Percentiles rank a stretch among this genome's conserved stretches.
phyloP scores from a whole-genome alignment of 2,329 filamentous ascomycete genomes.

The Trematosphaeria pertusa region DNA sequence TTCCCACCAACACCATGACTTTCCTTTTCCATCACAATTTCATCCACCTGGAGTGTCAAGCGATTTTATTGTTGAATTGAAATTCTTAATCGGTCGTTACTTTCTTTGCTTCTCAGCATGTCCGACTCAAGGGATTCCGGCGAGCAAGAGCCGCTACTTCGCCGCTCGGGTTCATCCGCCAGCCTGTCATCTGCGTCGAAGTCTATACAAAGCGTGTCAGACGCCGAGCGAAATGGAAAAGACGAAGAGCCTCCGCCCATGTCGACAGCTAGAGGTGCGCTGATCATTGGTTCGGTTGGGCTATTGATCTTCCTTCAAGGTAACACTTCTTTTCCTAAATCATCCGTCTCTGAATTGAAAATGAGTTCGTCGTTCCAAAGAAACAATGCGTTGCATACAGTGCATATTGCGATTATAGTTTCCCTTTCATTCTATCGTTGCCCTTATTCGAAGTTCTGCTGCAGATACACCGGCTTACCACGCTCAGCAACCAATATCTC shows the following conservation, averaged over 20 bases:
- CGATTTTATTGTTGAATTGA: too few species aligned
- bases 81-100: neutral
- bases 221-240: conserved; percentile 19
- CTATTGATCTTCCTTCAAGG: conserved; percentile 67
- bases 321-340: conserved; percentile 32
- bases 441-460: conserved; percentile 43
- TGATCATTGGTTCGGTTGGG: conserved; percentile 62
- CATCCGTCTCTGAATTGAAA: neutral
- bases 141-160: conserved; percentile 40
- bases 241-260: conserved; percentile 30
- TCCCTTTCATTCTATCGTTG: neutral
- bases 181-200: conserved; percentile 14
- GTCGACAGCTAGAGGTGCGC: conserved; percentile 33
- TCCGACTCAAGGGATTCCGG: conserved; percentile 13
- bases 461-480: conserved; percentile 21
- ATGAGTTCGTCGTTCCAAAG: too few species aligned
- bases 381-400: too few species aligned
- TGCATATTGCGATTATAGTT: too few species aligned
- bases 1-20: conserved; percentile 14
- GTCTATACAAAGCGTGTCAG: neutral
- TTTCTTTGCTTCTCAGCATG: conserved; percentile 19
- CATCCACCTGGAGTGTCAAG: too few species aligned
- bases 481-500: conserved; percentile 71
- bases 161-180: conserved; percentile 22
- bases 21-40: conserved; percentile 1